Base-by-base conservation (phyloP, 2,329 filamentous ascomycete species). In the Pyrenophora tritici-repentis region DNA sequence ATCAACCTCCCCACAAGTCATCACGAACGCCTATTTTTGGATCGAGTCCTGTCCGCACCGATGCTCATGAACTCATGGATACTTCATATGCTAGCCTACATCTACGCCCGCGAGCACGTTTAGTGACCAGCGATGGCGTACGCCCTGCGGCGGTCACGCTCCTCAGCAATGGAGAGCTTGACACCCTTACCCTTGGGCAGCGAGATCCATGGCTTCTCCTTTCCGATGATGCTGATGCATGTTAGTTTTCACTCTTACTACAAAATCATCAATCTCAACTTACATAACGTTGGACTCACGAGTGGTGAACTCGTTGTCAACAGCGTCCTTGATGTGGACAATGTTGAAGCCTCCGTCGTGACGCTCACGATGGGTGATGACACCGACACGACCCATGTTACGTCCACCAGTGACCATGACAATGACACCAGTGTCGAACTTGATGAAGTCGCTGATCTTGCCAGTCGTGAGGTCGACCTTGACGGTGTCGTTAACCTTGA, bases 291-390 rank as follows among this genome's bases (percentile, higher is more conserved):
- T 99, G 86, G 83, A 88, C 86, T 99, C 92, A 82, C 94, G 94
- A 77, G 94, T 99, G 75, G 94, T 92, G 82, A 99, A 99, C 77
- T 90, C 90, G 89, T 99, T 99, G 88, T 97, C 94, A 81, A 99
- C 93, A 75, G 92, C 93, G 77, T 99, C 94, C 90, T 99, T 99
- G 82, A 99, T 89, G 86, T 97, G 92, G 79, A 99, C 92, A 76
- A 99, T 96, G 87, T 95, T 95, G 90, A 99, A 99, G 80, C 94
- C 94, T 86, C 94, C 94, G 73, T 99, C 94, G 86, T 99, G 94
- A 75, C 94, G 91, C 87, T 99, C 94, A 85, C 94, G 93, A 87
- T 99, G 92, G 74, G 94, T 97, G 84, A 99, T 95, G 79, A 97
- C 93, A 89, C 94, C 94, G 76, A 99, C 93, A 93, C 94, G 94